Evolutionary conservation across 2,329 filamentous ascomycete species (phyloP).

Genomic region (Aplosporella prunicola): DNA sequence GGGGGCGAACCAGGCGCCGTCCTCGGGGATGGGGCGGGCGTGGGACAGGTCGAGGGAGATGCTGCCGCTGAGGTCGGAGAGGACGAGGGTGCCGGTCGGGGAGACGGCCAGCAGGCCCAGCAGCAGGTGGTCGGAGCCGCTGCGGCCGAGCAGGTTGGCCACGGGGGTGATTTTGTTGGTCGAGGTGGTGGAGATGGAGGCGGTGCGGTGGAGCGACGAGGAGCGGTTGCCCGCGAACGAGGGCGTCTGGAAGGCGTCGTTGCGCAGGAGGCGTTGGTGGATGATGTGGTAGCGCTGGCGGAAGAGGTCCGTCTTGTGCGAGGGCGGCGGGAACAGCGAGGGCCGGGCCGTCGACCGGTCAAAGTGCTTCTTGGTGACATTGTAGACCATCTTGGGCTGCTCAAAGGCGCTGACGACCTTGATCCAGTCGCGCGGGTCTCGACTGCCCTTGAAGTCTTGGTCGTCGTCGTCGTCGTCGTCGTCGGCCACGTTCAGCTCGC

Average conservation of each 20-base stretch:
- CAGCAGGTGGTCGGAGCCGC: slow-evolving; percentile 75
- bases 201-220: slow-evolving; percentile 46
- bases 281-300: slow-evolving; percentile 86
- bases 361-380: slow-evolving; percentile 79
- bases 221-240: slow-evolving; percentile 53
- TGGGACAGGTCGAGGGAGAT: slow-evolving; percentile 76
- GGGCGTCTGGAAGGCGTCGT: slow-evolving; percentile 84
- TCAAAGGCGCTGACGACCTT: slow-evolving; percentile 76
- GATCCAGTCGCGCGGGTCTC: slow-evolving; percentile 71
- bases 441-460: slow-evolving; percentile 49
- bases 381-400: slow-evolving; percentile 71
- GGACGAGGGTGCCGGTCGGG: slow-evolving; percentile 69
- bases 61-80: slow-evolving; percentile 81
- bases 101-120: slow-evolving; percentile 73
- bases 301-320: slow-evolving; percentile 77
- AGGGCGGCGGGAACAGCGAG: slow-evolving; percentile 56
- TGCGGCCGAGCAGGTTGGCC: slow-evolving; percentile 63
- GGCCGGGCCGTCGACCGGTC: slow-evolving; percentile 51
- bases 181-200: slow-evolving; percentile 43
- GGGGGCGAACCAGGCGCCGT: slow-evolving; percentile 84
- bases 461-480: slow-evolving; percentile 52
- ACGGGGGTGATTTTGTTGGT: slow-evolving; percentile 84
- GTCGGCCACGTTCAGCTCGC: slow-evolving; percentile 41
- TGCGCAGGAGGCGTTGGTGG: slow-evolving; percentile 82
- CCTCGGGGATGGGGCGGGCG: slow-evolving; percentile 70